Percentiles rank a stretch among this genome's conserved stretches.
Conservation (phyloP, 2,329 filamentous ascomycete genomes). For the Sclerotinia borealis region DNA sequence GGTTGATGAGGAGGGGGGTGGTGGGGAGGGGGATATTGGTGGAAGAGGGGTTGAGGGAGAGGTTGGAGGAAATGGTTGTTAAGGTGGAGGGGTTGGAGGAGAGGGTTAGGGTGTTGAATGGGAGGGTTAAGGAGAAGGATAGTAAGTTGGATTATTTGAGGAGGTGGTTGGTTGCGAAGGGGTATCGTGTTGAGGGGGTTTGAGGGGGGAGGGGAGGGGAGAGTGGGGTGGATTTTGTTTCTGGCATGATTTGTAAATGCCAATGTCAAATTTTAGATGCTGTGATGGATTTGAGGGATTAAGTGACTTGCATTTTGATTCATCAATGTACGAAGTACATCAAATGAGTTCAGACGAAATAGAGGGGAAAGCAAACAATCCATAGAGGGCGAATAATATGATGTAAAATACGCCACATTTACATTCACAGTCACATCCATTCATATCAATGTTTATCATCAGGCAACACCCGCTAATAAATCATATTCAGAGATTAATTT, state of each 20-base stretch:
- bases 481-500: no score
- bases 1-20: constrained; percentile 1
- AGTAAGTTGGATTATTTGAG: neutral
- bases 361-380: neutral
- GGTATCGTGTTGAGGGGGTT: constrained; percentile 1
- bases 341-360: no score
- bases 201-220: neutral
- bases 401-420: neutral
- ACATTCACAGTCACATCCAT: no score
- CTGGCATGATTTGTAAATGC: no score
- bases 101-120: neutral
- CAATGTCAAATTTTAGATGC: no score
- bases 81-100: neutral
- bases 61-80: neutral
- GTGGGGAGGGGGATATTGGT: neutral
- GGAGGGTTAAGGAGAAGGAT: neutral
- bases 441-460: neutral
- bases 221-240: no score
- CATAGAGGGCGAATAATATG: neutral
- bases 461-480: neutral
- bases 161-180: neutral
- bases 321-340: neutral
- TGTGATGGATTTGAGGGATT: no score
- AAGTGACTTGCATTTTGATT: no score
- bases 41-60: neutral